Conservation (phyloP, 768 basidiomycete genomes). For the Chalciporus chontae region DNA sequence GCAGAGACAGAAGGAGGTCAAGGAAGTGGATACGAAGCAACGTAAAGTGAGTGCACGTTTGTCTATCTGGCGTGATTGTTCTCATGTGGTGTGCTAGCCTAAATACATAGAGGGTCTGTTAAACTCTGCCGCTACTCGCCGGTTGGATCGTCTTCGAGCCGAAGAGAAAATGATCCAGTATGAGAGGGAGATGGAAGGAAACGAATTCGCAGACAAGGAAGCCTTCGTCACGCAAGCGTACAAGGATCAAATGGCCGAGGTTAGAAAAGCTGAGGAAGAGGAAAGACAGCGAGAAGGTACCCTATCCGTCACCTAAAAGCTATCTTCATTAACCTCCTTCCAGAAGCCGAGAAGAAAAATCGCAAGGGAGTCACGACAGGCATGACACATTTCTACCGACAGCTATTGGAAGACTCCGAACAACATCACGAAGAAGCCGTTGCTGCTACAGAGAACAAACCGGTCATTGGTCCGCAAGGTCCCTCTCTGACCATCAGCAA, state of each 20-base stretch:
- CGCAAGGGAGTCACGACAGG: constrained; percentile 62
- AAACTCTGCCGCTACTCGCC: constrained; percentile 77
- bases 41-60: constrained; percentile 58
- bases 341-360: constrained; percentile 57
- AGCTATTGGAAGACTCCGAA: constrained; percentile 74
- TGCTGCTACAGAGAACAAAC: constrained; percentile 55
- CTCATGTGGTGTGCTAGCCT: constrained; percentile 49
- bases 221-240: constrained; percentile 98
- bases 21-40: constrained; percentile 71
- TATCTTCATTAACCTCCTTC: neutral
- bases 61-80: neutral
- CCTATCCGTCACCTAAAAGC: neutral
- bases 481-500: constrained; percentile 69
- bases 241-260: constrained; percentile 92
- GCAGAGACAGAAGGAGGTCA: constrained; percentile 63
- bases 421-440: constrained; percentile 84
- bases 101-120: constrained; percentile 89
- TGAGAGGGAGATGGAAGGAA: constrained; percentile 91
- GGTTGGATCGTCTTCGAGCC: constrained; percentile 84
- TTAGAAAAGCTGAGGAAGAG: constrained; percentile 88
- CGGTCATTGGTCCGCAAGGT: constrained; percentile 60
- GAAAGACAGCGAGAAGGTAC: constrained; percentile 86
- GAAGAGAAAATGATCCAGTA: constrained; percentile 98
- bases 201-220: constrained; percentile 91
- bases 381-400: constrained; percentile 83